Base-by-base conservation (phyloP, 345 rosid species). In the Aurinia saxatilis region DNA sequence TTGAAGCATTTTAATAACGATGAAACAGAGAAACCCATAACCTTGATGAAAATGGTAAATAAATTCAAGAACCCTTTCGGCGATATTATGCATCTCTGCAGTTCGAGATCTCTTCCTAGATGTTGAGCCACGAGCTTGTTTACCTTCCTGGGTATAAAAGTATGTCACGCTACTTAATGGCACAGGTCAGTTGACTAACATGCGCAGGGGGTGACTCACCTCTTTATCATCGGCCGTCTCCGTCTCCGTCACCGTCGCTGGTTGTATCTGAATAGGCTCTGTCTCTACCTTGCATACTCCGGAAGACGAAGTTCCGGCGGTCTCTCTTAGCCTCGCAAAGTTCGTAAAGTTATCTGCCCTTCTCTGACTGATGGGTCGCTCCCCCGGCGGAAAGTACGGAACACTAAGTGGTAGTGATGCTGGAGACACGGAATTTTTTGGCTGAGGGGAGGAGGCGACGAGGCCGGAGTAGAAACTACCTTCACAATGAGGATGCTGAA, bases 61-160 rank as follows among this genome's bases (percentile, higher is more conserved):
- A 40, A 17, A 21, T n/a, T 34, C 6, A 73, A 88, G 29, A 33
- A 88, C 98, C 92, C 86, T 82, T 64, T 92, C 95, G 2, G 93
- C 78, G 56, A 81, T 75, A 42, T 86, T 89, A 75, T 92, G 98
- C 73, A 86, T 84, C 73, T 92, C 93, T 5, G 95, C 91, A 57
- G 93, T 86, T 15, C 98, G 86, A 37, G 87, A 79, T 57, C 89
- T 85, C 77, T 86, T 86, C n/a, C n/a, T n/a, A n/a, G n/a, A n/a
- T n/a, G n/a, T n/a, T n/a, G n/a, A n/a, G 17, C 81, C 60, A 78
- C 19, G 81, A 46, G 31, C 50, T 70, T 74, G 78, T 69, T 83
- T 81, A 63, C 51, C 25, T 55, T 13, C 25, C 74, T 63, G 51
- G 23, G 10, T 0, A 5, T 13, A 29, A 12, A 13, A 36, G 7